Conservation (phyloP, 2,329 filamentous ascomycete species). For the Diplodia sapinea region DNA sequence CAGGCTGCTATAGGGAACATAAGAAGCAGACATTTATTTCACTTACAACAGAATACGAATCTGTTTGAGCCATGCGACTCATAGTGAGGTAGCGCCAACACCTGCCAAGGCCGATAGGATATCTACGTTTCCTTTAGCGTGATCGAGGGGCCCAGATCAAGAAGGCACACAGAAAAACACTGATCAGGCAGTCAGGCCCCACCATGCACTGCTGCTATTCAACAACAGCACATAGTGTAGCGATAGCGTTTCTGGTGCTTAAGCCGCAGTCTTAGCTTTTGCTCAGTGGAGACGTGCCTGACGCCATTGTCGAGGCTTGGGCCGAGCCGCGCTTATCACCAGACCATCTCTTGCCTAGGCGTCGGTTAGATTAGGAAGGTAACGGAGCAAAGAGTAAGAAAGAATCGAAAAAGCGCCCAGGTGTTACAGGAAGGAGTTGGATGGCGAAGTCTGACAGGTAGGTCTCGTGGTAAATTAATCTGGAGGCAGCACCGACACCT, state of each 20-base stretch:
- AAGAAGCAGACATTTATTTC: conserved; percentile 1
- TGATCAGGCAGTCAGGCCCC: neutral
- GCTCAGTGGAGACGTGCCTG: neutral
- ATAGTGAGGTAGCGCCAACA: conserved; percentile 3
- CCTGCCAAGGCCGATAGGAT: conserved; percentile 16
- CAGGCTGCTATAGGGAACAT: too few relatives aligned
- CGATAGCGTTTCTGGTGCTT: neutral
- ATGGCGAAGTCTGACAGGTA: neutral
- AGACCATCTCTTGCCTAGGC: neutral
- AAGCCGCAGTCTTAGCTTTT: neutral
- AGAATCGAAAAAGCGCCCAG: neutral
- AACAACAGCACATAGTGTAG: too few relatives aligned
- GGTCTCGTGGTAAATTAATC: neutral
- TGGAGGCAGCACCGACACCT: conserved; percentile 8
- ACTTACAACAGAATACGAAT: conserved; percentile 25
- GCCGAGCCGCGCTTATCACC: neutral
- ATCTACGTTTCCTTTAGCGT: neutral
- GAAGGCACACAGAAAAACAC: neutral
- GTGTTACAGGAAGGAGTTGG: neutral
- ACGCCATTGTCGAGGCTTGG: neutral
- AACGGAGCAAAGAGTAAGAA: neutral
- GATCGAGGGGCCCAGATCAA: neutral
- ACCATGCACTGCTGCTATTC: neutral
- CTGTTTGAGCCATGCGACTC: conserved; percentile 13
- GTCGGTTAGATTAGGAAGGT: conserved; percentile 24